Conservation (phyloP, 208 protist species). For the Acanthamoeba quina region DNA sequence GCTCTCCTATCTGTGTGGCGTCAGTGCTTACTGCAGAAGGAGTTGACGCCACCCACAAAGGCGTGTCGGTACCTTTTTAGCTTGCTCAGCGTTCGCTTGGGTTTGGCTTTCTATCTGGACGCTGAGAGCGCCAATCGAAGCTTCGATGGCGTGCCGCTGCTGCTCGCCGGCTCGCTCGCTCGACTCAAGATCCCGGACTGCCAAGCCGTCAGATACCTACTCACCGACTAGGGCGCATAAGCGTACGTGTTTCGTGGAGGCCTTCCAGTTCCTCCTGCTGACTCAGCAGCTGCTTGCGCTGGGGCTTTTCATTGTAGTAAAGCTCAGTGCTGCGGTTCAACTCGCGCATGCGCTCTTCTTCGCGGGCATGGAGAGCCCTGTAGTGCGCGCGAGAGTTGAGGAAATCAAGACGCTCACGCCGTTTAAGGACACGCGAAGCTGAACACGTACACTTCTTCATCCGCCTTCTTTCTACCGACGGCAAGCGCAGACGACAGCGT, state of each 20-base stretch:
- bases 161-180: background rate
- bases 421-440: background rate
- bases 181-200: background rate
- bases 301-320: background rate
- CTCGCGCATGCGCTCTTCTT: conserved; percentile 2
- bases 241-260: background rate
- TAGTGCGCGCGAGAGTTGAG: too few relatives aligned
- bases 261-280: background rate
- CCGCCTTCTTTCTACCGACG: background rate
- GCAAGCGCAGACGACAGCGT: background rate
- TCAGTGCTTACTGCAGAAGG: background rate
- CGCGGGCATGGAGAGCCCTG: background rate
- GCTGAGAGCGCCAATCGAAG: background rate
- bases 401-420: background rate
- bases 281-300: background rate
- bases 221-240: background rate
- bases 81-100: background rate
- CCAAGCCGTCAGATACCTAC: background rate
- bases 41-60: background rate
- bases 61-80: background rate
- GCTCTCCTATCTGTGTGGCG: background rate
- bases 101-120: background rate
- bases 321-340: background rate
- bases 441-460: background rate
- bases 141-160: background rate